Evolutionary conservation across 345 rosid species (phyloP).

Genomic region (Salix koriyanagi): DNA sequence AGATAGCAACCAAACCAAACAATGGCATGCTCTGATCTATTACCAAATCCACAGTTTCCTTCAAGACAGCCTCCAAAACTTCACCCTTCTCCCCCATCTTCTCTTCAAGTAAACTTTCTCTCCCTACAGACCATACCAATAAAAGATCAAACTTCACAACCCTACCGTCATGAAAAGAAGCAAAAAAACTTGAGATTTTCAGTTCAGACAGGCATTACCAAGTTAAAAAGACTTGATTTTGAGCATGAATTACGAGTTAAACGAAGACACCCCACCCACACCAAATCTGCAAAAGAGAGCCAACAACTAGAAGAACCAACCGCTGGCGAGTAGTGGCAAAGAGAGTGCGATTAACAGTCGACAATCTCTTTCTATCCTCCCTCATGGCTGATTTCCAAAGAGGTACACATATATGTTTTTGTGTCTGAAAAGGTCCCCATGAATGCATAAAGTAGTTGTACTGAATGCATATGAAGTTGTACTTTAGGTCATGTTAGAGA

Average conservation of each 20-base stretch:
- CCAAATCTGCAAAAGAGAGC: conserved; percentile 29
- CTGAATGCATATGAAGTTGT: neutral
- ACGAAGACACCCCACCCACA: conserved; percentile 35
- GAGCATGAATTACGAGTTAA: conserved; percentile 4
- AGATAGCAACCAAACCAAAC: conserved; percentile 2
- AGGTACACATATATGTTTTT: neutral
- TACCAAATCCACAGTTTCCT: conserved; percentile 99
- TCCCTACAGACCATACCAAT: neutral
- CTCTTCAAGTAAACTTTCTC: neutral
- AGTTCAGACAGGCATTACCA: conserved; percentile 4
- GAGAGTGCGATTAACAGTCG: conserved; percentile 24
- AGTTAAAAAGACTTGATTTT: conserved; percentile 17
- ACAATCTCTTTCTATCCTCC: neutral
- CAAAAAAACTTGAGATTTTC: neutral
- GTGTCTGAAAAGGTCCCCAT: neutral
- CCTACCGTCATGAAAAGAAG: conserved; percentile 1
- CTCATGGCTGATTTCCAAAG: neutral
- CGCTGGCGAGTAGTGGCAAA: conserved; percentile 25
- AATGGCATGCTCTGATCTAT: conserved; percentile 54
- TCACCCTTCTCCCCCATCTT: conserved; percentile 68
- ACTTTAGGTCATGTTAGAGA: neutral
- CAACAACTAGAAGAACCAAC: conserved; percentile 22
- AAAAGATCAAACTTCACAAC: conserved; percentile 4
- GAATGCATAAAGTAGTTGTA: neutral
- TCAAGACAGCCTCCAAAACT: conserved; percentile 85